Conservation (phyloP, 176 grass and related monocot genomes). For the Triticum dicoccoides region DNA sequence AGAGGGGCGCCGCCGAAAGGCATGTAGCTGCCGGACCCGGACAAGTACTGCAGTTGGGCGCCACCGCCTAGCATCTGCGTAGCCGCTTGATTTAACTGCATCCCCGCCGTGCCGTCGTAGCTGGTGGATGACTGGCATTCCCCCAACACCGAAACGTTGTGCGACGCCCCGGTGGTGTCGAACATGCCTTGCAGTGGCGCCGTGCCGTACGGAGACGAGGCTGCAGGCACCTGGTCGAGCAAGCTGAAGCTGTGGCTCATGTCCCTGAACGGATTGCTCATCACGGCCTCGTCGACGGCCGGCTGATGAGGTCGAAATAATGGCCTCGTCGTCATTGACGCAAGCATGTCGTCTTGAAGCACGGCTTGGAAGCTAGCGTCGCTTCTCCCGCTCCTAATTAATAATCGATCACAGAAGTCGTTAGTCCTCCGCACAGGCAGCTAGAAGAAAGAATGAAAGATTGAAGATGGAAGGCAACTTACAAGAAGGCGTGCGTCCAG, state of each 20-base stretch:
- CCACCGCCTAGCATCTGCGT: slow-evolving; percentile 17
- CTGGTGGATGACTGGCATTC: slow-evolving; percentile 16
- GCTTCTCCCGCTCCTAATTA: slow-evolving; percentile 45
- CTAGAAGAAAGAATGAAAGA: background rate
- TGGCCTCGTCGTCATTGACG: background rate
- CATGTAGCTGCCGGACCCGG: slow-evolving; percentile 34
- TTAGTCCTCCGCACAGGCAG: background rate
- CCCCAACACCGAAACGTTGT: slow-evolving; percentile 23
- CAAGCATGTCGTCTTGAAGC: slow-evolving; percentile 36
- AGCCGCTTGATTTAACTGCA: background rate
- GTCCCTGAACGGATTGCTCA: slow-evolving; percentile 30
- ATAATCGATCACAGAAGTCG: background rate
- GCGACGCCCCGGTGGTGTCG: background rate
- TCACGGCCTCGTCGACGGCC: background rate
- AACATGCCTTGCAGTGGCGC: slow-evolving; percentile 7
- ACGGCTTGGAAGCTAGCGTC: slow-evolving; percentile 43
- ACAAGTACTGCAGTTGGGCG: slow-evolving; percentile 24
- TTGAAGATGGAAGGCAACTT: slow-evolving; percentile 19
- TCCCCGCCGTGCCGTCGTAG: slow-evolving; percentile 10
- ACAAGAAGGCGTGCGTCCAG: slow-evolving; percentile 55
- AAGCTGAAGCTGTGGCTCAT: slow-evolving; percentile 24
- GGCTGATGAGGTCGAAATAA: slow-evolving; percentile 19
- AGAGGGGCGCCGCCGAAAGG: slow-evolving; percentile 30
- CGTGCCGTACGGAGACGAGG: background rate
- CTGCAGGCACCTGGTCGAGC: slow-evolving; percentile 27